Conservation (phyloP, 1,284 basidiomycete genomes). For the Apiotrichum laibachii region DNA sequence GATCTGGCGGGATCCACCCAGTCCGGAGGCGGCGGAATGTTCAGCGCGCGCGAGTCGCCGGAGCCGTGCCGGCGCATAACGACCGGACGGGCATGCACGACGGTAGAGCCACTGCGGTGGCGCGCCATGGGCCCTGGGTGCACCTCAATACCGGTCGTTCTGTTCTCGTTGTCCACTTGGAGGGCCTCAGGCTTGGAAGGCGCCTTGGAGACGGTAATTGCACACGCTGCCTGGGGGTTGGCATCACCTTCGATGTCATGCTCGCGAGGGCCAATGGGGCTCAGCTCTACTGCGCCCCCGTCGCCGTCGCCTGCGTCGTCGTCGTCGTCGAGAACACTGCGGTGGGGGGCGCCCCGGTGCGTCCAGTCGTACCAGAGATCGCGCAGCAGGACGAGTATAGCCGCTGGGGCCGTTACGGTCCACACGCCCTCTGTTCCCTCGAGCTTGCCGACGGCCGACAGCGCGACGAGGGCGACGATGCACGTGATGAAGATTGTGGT, state of each 20-base stretch:
- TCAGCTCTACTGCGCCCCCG: not conserved
- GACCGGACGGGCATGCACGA: not conserved
- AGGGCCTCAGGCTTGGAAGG: not conserved
- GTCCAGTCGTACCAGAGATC: conserved; percentile 63
- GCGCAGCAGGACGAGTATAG: conserved; percentile 65
- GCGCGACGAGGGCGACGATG: conserved; percentile 60
- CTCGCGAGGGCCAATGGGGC: conserved; percentile 6
- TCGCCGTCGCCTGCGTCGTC: not conserved
- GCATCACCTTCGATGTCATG: not conserved
- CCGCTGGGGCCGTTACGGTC: conserved; percentile 80
- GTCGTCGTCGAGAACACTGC: not conserved
- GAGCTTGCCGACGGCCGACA: conserved; percentile 55
- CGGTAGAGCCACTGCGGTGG: not conserved
- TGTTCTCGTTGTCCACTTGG: not conserved
- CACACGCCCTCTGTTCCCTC: conserved; percentile 67
- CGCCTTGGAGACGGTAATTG: no score
- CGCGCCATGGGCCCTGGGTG: not conserved
- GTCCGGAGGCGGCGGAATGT: conserved; percentile 5
- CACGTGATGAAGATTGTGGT: conserved; percentile 56
- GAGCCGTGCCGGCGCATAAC: conserved; percentile 3
- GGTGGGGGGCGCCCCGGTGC: no score
- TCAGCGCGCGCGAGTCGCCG: conserved; percentile 1
- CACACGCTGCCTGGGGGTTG: not conserved
- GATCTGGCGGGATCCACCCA: no score
- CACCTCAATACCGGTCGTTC: not conserved